Evolutionary conservation across 768 basidiomycete genomes (phyloP), one percentile per base, ranked within the genome.

Genomic region (Trametes gibbosa): DNA sequence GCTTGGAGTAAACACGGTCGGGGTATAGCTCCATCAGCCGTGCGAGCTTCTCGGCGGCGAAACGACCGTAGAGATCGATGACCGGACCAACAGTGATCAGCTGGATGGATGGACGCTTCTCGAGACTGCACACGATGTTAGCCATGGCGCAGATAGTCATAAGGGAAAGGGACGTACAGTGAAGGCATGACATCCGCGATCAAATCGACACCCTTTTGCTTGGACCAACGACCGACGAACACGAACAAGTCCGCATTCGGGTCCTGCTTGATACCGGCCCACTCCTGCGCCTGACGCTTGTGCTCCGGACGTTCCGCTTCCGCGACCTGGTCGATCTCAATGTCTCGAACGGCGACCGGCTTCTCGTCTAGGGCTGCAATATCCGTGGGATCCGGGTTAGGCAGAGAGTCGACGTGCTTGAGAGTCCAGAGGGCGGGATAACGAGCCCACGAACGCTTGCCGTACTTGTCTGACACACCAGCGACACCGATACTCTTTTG

Each of bases 211-310:
- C 91, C 95, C 74, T 97, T 97, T 73, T 97, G 95, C 73, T 96
- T 97, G 5, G 95, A 97, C 95, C 95, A 97, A 63, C 95, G 89
- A 70, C 95, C 95, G 63, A 97, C 95, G 73, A 97, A 96, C 62
- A 97, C 95, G 69, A 97, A 96, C 47, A 97, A 72, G 71, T 95
- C 92, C 1, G 93, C 85, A 40, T 90, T 77, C 1, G 95, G 89
- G 68, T 96, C 93, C 68, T 96, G 94, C 70, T 86, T 89, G 74
- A 97, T 87, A 48, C 87, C 86, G 37, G 95, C 95, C 95, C 95
- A 97, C 72, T 95, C 92, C 67, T 97, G 95, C 10, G 94, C 91
- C 69, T 94, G 90, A 13, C 92, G 85, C 75, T 97, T 96, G 70
- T 83, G 74, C 70, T 94, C 95, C 0, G 95, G 95, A 52, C 95